Percentiles rank a stretch among this genome's conserved stretches.
Conservation (phyloP, 495 filamentous ascomycete species). For the Daldinia decipiens region DNA sequence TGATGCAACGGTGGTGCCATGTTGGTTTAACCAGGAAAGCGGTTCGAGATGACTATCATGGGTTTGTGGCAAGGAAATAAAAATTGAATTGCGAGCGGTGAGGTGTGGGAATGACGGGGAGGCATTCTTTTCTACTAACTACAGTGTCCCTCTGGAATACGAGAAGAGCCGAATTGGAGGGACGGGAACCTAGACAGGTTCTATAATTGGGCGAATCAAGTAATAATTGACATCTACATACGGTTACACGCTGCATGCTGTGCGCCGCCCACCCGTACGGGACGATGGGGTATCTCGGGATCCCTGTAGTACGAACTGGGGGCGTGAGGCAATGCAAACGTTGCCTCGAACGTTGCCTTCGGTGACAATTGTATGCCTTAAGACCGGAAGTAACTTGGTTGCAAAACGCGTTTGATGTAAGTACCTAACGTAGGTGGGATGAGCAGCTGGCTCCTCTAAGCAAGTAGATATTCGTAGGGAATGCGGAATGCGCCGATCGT, state of each 20-base stretch:
- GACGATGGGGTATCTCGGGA: slow-evolving; percentile 28
- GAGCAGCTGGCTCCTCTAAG: background rate
- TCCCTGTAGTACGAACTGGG: slow-evolving; percentile 29
- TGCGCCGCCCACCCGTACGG: slow-evolving; percentile 31
- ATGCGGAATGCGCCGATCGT: slow-evolving; percentile 1
- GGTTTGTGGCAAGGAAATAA: slow-evolving; percentile 3
- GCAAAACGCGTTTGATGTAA: background rate
- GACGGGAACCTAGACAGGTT: slow-evolving; percentile 25
- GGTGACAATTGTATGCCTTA: background rate
- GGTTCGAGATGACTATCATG: slow-evolving; percentile 9
- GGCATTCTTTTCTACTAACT: slow-evolving; percentile 22
- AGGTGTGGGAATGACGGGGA: slow-evolving; percentile 16
- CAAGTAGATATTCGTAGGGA: slow-evolving; percentile 2
- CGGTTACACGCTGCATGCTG: slow-evolving; percentile 33
- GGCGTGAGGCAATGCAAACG: slow-evolving; percentile 12
- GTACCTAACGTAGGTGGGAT: background rate
- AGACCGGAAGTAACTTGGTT: background rate
- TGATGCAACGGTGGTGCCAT: slow-evolving; percentile 36
- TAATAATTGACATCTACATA: slow-evolving; percentile 9
- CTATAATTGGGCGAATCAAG: slow-evolving; percentile 43
- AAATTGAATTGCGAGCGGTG: background rate
- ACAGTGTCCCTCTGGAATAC: slow-evolving; percentile 22
- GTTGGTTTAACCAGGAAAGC: slow-evolving; percentile 12
- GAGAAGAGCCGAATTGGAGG: slow-evolving; percentile 26
- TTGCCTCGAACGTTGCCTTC: background rate